These are phyloP conservation scores for Phytophthora quininea DNA, from an alignment of 352 stramenopile species.

Conservation along the genomic window DNA sequence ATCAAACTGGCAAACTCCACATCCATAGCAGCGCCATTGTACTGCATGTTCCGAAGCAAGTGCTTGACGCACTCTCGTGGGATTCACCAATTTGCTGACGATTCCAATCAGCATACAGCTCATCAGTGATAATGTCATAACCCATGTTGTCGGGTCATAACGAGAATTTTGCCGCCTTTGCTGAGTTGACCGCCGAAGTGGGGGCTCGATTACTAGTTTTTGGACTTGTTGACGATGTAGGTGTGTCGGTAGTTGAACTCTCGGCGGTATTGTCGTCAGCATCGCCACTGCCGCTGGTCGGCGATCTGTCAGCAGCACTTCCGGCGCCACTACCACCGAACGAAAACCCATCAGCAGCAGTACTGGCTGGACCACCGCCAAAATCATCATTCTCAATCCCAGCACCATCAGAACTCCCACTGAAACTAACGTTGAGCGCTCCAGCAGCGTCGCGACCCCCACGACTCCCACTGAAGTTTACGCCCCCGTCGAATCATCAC, in stretches of 20 bases:
- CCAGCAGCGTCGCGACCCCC: too few relatives aligned
- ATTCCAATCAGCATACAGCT: conserved; percentile 14
- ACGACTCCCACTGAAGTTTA: neutral
- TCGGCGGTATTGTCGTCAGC: too few relatives aligned
- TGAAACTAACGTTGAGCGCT: neutral
- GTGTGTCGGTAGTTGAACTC: neutral
- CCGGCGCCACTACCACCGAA: too few relatives aligned
- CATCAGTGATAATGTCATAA: conserved; percentile 9
- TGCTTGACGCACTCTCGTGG: neutral
- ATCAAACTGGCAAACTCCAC: neutral
- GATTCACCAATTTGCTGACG: conserved; percentile 11
- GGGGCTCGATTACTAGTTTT: too few relatives aligned
- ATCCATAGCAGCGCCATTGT: neutral
- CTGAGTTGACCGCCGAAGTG: too few relatives aligned
- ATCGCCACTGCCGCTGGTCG: too few relatives aligned
- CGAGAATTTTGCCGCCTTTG: neutral
- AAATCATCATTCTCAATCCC: too few relatives aligned
- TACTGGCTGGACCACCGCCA: neutral
- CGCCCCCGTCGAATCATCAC: neutral
- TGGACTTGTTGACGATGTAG: neutral
- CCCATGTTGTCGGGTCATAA: conserved; percentile 5
- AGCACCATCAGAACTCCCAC: neutral
- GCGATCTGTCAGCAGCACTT: too few relatives aligned
- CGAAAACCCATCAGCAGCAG: too few relatives aligned
- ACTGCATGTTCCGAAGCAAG: conserved; percentile 9